Percentiles rank a stretch among this genome's conserved stretches.
These are phyloP conservation scores for Desmodesmus armatus DNA, from an alignment of 139 green algal genomes.

Conservation along the genomic window DNA sequence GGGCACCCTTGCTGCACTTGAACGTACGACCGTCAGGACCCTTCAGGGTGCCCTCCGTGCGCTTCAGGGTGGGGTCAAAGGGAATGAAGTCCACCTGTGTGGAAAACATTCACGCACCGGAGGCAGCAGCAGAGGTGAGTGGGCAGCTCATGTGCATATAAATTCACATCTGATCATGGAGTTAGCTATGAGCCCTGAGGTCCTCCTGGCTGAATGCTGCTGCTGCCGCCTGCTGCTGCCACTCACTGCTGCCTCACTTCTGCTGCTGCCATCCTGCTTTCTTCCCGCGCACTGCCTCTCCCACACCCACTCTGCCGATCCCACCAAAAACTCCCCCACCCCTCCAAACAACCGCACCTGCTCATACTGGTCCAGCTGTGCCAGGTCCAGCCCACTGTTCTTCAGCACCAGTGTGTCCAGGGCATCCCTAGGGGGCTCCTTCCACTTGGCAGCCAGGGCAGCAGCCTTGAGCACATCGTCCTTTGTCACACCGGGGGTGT, in stretches of 20 bases:
- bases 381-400: conserved; percentile 58
- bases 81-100: conserved; percentile 80
- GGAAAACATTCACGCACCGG: not conserved
- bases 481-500: conserved; percentile 53
- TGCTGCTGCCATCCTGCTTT: not conserved
- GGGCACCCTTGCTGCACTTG: conserved; percentile 86
- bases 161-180: no score
- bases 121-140: not conserved
- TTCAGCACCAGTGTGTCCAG: conserved; percentile 86
- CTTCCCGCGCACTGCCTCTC: no score
- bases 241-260: not conserved
- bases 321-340: no score
- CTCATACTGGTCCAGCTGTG: conserved; percentile 61
- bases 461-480: conserved; percentile 50
- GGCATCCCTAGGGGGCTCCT: conserved; percentile 87
- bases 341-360: no score
- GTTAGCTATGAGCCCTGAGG: no score
- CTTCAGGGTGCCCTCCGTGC: conserved; percentile 80
- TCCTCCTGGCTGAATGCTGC: not conserved
- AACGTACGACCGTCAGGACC: conserved; percentile 70
- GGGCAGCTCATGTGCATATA: no score
- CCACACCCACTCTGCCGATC: no score
- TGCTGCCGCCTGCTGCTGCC: not conserved
- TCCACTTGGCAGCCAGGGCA: conserved; percentile 87
- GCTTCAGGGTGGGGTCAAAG: conserved; percentile 91